Percentiles rank a stretch among this genome's conserved stretches.
phyloP scores from a whole-genome alignment of 202 grass and related monocot species.

The Panicum virgatum region DNA sequence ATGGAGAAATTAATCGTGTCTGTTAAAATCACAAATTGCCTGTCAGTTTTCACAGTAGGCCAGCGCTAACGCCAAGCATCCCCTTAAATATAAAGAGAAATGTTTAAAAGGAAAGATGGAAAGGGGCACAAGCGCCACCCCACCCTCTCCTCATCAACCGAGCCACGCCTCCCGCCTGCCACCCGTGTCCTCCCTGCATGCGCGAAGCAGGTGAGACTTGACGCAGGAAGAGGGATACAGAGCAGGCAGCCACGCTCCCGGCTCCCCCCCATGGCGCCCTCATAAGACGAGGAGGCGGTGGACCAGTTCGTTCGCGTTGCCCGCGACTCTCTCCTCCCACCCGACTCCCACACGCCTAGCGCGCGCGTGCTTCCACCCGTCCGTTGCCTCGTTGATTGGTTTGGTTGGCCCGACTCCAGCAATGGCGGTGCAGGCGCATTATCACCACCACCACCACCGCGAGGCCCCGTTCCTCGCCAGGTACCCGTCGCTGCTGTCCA shows the following conservation, averaged over 20 bases:
- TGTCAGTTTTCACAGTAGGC: not conserved
- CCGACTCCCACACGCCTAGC: slow-evolving; percentile 27
- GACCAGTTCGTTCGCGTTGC: slow-evolving; percentile 52
- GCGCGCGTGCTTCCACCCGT: slow-evolving; percentile 14
- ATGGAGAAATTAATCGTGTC: not conserved
- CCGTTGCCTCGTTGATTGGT: slow-evolving; percentile 1
- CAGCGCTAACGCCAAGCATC: not conserved
- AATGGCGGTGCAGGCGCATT: slow-evolving; percentile 49
- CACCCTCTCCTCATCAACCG: not conserved
- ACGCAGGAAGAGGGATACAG: not conserved
- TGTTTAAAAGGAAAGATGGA: not conserved
- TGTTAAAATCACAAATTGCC: not conserved
- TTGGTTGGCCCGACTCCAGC: not conserved
- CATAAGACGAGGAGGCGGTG: slow-evolving; percentile 49
- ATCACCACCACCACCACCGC: not conserved
- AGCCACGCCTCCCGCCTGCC: slow-evolving; percentile 3
- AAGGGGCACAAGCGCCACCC: not conserved
- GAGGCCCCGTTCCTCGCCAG: slow-evolving; percentile 33
- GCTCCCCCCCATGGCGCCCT: slow-evolving; percentile 28
- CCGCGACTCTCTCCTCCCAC: slow-evolving; percentile 42
- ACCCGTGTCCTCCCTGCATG: slow-evolving; percentile 19
- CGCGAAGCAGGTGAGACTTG: slow-evolving; percentile 21
- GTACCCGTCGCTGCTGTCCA: slow-evolving; percentile 20
- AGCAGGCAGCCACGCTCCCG: not conserved
- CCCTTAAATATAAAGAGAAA: not conserved